Base-by-base conservation (phyloP, 805 yeast genomes). In the Metschnikowia henanensis region DNA sequence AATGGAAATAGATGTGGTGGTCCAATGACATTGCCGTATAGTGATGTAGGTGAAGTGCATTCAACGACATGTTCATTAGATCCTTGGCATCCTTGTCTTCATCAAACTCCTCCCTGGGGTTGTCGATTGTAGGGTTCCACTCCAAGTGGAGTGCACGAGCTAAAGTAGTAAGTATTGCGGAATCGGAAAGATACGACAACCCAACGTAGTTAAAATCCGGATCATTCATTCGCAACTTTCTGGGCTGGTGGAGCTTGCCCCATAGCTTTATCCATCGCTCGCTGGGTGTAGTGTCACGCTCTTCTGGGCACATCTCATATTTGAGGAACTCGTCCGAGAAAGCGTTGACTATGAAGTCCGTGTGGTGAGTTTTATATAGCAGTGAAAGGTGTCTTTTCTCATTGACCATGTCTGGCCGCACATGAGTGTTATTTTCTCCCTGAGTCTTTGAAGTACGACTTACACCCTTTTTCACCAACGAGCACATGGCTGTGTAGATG, bases 401-500 rank as follows among this genome's bases (percentile, higher is more conserved):
- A 36, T 44, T 34, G 30, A 50, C 57, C 12, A 60, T 41, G 2
- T 38, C 25, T 4, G 65, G 61, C 6, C 53, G 47, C 2, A 21
- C 21, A 19, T 41, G 51, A 25, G 51, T 47, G 12, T 55, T 34
- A 33, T 46, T 39, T 12, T 34, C 29, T n/a, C 13, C 46, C 52
- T 37, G 48, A 42, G 16, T 9, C 12, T 17, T 17, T 15, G 17
- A n/a, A n/a, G 28, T 16, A 10, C 5, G 2, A 9, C 19, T 17
- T 20, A 26, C 12, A 6, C 56, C 57, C 28, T 47, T 50, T 35
- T 46, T 53, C 17, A 56, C 50, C 47, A 81, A 67, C 5, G 80
- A 66, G 12, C 81, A 69, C 34, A 75, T 67, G 2, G 85, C 77
- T 3, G 74, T 70, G 55, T 75, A 82, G 12, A 78, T 71, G 30